Percentiles rank a stretch among this genome's conserved stretches.
Conservation (phyloP, 179 eudicot species). For the Patellifolia procumbens region DNA sequence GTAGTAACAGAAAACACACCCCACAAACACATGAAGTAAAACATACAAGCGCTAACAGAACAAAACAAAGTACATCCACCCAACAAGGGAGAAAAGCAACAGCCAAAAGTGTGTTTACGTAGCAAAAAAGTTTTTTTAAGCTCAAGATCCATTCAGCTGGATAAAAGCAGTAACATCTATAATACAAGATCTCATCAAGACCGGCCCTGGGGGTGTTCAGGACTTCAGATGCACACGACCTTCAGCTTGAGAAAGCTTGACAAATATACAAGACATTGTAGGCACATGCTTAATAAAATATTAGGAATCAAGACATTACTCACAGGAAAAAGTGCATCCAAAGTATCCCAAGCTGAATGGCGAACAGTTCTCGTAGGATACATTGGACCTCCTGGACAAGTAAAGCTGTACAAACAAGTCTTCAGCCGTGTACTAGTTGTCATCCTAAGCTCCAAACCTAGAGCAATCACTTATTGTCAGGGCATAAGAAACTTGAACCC, state of each 20-base stretch:
- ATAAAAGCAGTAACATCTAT: not conserved
- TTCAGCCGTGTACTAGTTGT: constrained; percentile 85
- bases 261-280: not conserved
- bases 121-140: not conserved
- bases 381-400: constrained; percentile 98
- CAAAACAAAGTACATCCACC: not conserved
- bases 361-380: constrained; percentile 97
- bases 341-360: constrained; percentile 95
- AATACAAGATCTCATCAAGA: not conserved
- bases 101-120: not conserved
- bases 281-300: not conserved
- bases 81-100: not conserved
- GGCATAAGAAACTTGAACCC: not conserved
- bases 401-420: constrained; percentile 92
- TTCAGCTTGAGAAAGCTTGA: not conserved
- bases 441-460: constrained; percentile 91
- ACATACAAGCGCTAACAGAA: not conserved
- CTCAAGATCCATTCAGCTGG: not conserved
- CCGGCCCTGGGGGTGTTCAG: not conserved
- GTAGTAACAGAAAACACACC: not conserved
- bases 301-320: constrained; percentile 39
- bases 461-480: constrained; percentile 19
- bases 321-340: constrained; percentile 90
- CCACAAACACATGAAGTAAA: not conserved
- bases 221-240: not conserved